Evolutionary conservation across 2,329 filamentous ascomycete species (phyloP).

Genomic region (Penicillium capsulatum): DNA sequence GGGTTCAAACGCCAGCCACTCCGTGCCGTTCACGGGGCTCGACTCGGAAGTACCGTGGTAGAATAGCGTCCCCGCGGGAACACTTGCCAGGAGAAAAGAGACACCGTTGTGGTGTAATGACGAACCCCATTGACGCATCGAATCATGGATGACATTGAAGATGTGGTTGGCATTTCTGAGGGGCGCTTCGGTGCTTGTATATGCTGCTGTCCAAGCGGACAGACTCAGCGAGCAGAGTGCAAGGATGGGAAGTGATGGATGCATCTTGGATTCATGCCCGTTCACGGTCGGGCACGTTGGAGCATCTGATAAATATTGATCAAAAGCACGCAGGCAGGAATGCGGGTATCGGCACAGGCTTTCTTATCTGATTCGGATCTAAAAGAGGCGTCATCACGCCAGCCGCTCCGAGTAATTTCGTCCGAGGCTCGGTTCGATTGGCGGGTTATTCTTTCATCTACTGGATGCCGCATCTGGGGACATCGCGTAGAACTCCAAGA

Average conservation of each 20-base stretch:
- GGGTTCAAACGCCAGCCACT: conserved; percentile 74
- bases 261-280: conserved; percentile 9
- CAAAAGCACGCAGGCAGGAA: no score
- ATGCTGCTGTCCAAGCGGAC: conserved; percentile 4
- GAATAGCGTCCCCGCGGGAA: conserved; percentile 61
- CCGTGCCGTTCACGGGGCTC: conserved; percentile 50
- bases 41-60: conserved; percentile 59
- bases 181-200: conserved; percentile 32
- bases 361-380: not conserved
- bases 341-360: no score
- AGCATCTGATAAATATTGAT: no score
- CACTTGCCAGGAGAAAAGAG: conserved; percentile 62
- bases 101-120: conserved; percentile 72
- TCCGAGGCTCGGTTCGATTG: no score
- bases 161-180: conserved; percentile 57
- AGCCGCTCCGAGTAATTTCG: no score
- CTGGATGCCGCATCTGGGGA: no score
- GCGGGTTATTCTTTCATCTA: no score
- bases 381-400: conserved; percentile 5
- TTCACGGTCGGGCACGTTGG: no score
- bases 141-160: conserved; percentile 69
- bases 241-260: conserved; percentile 6
- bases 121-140: conserved; percentile 70
- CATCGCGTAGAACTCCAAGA: conserved; percentile 16
- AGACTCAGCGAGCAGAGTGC: conserved; percentile 8